phyloP scores from a whole-genome alignment of 768 basidiomycete species.

The Trametes sanguinea region DNA sequence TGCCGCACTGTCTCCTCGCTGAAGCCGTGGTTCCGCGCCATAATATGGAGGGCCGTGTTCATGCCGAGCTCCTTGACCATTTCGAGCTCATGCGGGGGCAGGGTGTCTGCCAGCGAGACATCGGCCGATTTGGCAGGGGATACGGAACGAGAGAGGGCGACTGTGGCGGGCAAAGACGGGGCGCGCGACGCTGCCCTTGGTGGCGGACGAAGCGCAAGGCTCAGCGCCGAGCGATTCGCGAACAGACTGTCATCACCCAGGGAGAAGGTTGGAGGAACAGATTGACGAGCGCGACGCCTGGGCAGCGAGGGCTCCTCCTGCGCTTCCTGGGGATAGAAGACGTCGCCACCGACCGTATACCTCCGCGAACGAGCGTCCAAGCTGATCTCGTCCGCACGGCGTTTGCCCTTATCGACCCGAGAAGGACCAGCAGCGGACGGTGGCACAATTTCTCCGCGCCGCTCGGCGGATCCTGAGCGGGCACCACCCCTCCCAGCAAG shows the following conservation, averaged over 20 bases:
- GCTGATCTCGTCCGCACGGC: background rate
- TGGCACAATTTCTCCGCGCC: background rate
- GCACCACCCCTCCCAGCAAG: constrained; percentile 3
- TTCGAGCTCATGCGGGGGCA: constrained; percentile 21
- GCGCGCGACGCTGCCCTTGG: background rate
- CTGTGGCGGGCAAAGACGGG: background rate
- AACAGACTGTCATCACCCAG: background rate
- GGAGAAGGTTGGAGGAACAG: background rate
- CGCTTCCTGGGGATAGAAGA: background rate
- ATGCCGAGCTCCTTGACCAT: constrained; percentile 34
- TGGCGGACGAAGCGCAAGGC: constrained; percentile 7
- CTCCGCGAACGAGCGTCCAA: background rate
- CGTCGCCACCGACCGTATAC: constrained; percentile 7
- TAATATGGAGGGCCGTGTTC: constrained; percentile 36
- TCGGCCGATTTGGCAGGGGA: constrained; percentile 4
- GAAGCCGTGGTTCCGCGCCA: constrained; percentile 50
- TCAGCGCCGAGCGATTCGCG: background rate
- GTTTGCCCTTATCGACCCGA: constrained; percentile 3
- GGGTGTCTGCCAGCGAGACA: constrained; percentile 4
- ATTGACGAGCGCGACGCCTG: background rate
- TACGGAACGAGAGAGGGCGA: background rate
- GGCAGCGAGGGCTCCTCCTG: background rate
- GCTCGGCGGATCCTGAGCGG: background rate
- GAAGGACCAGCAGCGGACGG: background rate
- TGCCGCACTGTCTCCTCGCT: constrained; percentile 41